Percentiles rank a stretch among this genome's conserved stretches.
These are phyloP conservation scores for Dothideomycetes sp. DNA, from an alignment of 2,329 filamentous ascomycete genomes.

Conservation along the genomic window DNA sequence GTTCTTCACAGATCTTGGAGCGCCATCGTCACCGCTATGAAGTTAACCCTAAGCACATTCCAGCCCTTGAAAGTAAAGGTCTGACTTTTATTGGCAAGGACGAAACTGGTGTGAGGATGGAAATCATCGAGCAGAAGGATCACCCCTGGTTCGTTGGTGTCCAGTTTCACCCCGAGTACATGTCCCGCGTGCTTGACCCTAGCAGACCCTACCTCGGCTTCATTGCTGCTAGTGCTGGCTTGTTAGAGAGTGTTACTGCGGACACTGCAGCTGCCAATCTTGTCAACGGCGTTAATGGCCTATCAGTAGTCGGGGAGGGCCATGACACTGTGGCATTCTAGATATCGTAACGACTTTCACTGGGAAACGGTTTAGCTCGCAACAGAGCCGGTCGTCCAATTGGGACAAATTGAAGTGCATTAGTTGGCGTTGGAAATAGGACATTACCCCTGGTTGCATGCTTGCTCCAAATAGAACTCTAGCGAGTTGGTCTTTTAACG, in stretches of 20 bases:
- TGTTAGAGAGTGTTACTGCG: slow-evolving; percentile 41
- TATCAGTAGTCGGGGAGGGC: background rate
- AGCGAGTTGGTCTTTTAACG: no score
- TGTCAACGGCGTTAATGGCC: background rate
- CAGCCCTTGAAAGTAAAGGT: slow-evolving; percentile 55
- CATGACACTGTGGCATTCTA: background rate
- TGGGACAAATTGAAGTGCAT: no score
- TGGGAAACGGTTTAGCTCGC: background rate
- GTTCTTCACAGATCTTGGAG: slow-evolving; percentile 43
- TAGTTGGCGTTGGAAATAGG: no score
- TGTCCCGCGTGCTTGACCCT: slow-evolving; percentile 62
- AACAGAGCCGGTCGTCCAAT: background rate
- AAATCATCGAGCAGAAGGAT: slow-evolving; percentile 70
- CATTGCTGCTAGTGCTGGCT: slow-evolving; percentile 64
- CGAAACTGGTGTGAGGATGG: slow-evolving; percentile 66
- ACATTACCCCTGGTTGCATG: no score
- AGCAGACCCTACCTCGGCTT: slow-evolving; percentile 74
- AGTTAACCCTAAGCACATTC: slow-evolving; percentile 71
- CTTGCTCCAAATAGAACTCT: no score
- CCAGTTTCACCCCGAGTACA: slow-evolving; percentile 83
- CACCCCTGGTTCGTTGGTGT: slow-evolving; percentile 80
- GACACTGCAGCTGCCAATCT: slow-evolving; percentile 5
- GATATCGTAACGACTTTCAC: background rate
- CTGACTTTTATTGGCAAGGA: slow-evolving; percentile 72
- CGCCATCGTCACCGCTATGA: slow-evolving; percentile 85